Evolutionary conservation across 2,329 filamentous ascomycete genomes (phyloP), one percentile per base, ranked within the genome.

Genomic region (Kalaharituber pfeilii): DNA sequence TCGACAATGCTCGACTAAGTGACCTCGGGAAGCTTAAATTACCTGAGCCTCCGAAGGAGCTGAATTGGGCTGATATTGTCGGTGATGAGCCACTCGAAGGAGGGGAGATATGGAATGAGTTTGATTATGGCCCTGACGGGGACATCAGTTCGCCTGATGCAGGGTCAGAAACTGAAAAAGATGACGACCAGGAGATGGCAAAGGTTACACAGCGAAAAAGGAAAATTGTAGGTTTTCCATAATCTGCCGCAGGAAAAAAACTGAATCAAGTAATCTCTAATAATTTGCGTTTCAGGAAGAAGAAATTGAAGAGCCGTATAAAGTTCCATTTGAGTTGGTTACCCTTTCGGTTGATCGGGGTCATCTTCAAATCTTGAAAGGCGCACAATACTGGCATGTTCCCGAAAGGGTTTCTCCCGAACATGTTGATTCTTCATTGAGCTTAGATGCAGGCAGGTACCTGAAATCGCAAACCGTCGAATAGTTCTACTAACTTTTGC

Each of bases 61-160:
- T 94, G 53, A 83, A 75, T 22, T 95, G 88, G 88, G 75, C 80
- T 53, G 82, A 94, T 30, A 80, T 95, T 52, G 75, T 86, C 49
- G 75, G 72, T 7, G 81, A 89, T 51, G 86, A 91, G 60, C 79
- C 83, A 1, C 81, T 86, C 9, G 76, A 86, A 26, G 74, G 76
- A 22, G 42, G 42, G 42, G 75, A 74, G 2, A 69, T 91, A 2
- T 94, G 86, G 86, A 74, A 74, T 49, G 75, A 79, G 57, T 76
- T 83, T 53, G 76, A 84, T 59, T 86, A 80, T 64, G 75, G 73
- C 27, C 77, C 53, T 0, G 59, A 59, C 36, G 62, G 62, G 29
- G 59, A 61, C 26, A 59, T 60, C 45, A 63, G 59, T 59, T 59
- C 57, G 2, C 52, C 45, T 5, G 61, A 61, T 28, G 62, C 62